A percentile compares a stretch with the other conserved stretches of the same genome.
phyloP scores from a whole-genome alignment of 805 yeast species.

The Candida ascalaphidarum region DNA sequence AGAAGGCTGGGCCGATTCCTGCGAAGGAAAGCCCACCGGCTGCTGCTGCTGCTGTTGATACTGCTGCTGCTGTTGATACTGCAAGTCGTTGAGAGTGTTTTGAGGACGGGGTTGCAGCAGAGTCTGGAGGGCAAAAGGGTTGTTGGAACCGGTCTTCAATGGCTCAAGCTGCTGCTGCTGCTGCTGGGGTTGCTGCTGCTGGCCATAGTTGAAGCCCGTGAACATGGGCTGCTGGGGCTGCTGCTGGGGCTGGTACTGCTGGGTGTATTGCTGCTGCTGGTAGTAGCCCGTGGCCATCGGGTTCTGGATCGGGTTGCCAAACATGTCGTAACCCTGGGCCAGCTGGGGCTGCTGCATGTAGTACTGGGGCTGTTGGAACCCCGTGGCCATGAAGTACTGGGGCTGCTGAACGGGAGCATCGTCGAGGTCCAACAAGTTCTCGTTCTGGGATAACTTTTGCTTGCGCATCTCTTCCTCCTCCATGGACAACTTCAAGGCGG shows the following conservation, averaged over 20 bases:
- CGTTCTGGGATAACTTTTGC: conserved; percentile 30
- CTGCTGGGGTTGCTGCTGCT: conserved; percentile 21
- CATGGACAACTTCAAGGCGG: conserved; percentile 61
- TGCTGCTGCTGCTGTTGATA: conserved; percentile 20
- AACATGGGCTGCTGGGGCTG: conserved; percentile 19
- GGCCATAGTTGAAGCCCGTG: conserved; percentile 22
- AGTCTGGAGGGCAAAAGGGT: conserved; percentile 57
- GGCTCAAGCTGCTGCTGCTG: conserved; percentile 39
- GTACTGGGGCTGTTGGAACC: conserved; percentile 12
- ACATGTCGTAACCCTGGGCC: conserved; percentile 45
- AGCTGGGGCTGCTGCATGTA: conserved; percentile 10
- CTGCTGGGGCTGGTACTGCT: conserved; percentile 25
- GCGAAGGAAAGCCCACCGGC: conserved; percentile 3
- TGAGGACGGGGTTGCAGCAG: conserved; percentile 12
- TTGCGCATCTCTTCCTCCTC: conserved; percentile 72
- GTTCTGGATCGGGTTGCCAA: conserved; percentile 56
- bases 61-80: conserved; percentile 16
- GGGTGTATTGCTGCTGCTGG: conserved; percentile 16
- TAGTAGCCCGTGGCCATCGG: conserved; percentile 48
- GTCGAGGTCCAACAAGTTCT: conserved; percentile 47
- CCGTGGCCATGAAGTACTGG: conserved; percentile 17
- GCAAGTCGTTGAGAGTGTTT: conserved; percentile 7
- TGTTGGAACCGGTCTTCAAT: conserved; percentile 63
- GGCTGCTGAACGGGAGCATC: conserved; percentile 20
- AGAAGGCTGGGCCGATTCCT: conserved; percentile 10